Base-by-base conservation (phyloP, 2,329 filamentous ascomycete species). In the Rhexocercosporidium sp. region DNA sequence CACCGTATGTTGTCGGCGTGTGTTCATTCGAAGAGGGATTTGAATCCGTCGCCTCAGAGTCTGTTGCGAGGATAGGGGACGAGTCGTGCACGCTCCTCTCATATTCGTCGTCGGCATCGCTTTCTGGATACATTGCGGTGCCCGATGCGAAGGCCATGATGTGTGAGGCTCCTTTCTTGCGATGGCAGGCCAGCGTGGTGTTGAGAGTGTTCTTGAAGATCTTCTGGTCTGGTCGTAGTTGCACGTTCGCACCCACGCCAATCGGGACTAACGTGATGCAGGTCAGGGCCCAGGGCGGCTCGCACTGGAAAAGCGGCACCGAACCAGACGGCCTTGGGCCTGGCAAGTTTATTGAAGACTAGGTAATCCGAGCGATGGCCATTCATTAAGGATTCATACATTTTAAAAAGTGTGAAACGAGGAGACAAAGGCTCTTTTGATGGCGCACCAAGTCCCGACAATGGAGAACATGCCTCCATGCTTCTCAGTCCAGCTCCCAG, bases 51-150 rank as follows among this genome's bases (percentile, higher is more conserved):
- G 84, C 82, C 77, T 92, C 90, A 73, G 87, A 90, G 77, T 92
- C 90, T 71, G 83, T 85, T 64, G 82, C 83, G 70, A 88, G 84
- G 72, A 88, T 86, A 67, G 89, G 91, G 6, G 89, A 91, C 78
- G 47, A 57, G 49, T 56, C 66, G 46, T 67, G 66, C 11, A 90
- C 84, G 78, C 89, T 90, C 77, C 90, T 85, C 84, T 94, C 91
- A 78, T 93, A 93, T 82, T 94, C 92, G 80, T 94, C 92, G 80
- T 93, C 92, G 74, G 90, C 91, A 77, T 93, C 92, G 72, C 89
- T 93, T 81, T 93, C 92, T 78, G 92, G 88, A 79, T 93, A 94
- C 61, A 63, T 63, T 69, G 89, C 87, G 72, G 88, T 90, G 76
- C 88, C 88, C 70, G 84, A 84, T 75, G 87, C 86, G 81, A 89